phyloP scores from a whole-genome alignment of 176 grass and related monocot genomes.

The Carex pumila region DNA sequence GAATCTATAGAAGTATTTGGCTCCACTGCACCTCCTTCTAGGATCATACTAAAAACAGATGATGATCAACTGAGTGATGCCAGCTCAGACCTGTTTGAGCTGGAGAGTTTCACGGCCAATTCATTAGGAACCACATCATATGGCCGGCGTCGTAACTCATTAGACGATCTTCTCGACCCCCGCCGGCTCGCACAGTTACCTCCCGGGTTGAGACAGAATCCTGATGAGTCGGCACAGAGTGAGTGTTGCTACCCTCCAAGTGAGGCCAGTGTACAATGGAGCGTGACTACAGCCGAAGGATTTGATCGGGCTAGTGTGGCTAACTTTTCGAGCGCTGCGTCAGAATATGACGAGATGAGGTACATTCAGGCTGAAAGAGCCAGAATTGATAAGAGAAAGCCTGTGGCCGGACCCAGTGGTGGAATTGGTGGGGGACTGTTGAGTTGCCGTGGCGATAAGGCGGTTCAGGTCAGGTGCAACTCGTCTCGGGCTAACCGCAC shows the following conservation, averaged over 20 bases:
- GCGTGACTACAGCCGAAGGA: constrained; percentile 34
- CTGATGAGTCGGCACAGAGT: constrained; percentile 19
- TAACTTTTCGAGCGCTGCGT: constrained; percentile 31
- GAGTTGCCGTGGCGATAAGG: constrained; percentile 35
- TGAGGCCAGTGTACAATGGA: constrained; percentile 44
- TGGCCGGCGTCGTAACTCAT: constrained; percentile 20
- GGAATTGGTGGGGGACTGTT: constrained; percentile 18
- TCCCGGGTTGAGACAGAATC: neutral
- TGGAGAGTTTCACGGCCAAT: constrained; percentile 33
- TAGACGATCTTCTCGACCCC: constrained; percentile 27
- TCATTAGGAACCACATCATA: neutral
- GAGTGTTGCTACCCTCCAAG: constrained; percentile 35
- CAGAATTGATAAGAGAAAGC: constrained; percentile 2
- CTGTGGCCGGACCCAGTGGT: neutral
- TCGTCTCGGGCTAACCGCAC: constrained; percentile 8
- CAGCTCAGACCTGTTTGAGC: constrained; percentile 51
- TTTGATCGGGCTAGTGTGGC: constrained; percentile 36
- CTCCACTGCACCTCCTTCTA: neutral
- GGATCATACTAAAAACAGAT: constrained; percentile 16
- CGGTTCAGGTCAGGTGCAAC: constrained; percentile 22
- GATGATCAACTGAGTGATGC: constrained; percentile 40
- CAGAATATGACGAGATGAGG: constrained; percentile 22
- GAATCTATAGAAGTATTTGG: constrained; percentile 28
- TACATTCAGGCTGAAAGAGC: constrained; percentile 15
- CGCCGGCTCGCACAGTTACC: neutral